A percentile compares a stretch with the other conserved stretches of the same genome.
phyloP scores from a whole-genome alignment of 371 early-diverging fungal species.

The Lichtheimia ramosa region DNA sequence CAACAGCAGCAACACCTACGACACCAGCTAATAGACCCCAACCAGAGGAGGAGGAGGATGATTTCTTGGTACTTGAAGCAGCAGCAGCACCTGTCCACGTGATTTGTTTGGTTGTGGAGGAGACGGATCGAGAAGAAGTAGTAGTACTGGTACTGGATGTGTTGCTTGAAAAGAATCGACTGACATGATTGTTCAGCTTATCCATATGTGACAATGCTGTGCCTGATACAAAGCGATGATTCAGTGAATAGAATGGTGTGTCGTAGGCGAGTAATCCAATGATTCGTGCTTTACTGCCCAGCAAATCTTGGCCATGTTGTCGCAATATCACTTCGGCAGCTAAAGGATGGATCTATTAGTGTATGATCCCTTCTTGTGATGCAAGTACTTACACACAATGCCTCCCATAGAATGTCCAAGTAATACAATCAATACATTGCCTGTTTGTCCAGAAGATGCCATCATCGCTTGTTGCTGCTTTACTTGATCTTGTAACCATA shows the following conservation, averaged over 20 bases:
- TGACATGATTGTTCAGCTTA: constrained; percentile 14
- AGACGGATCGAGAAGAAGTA: background rate
- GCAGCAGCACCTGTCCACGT: background rate
- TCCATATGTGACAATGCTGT: constrained; percentile 29
- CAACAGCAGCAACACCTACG: constrained; percentile 52
- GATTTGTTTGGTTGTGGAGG: background rate
- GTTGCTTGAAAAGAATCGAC: constrained; percentile 1
- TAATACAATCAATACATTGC: constrained; percentile 38
- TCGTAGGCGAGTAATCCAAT: constrained; percentile 63
- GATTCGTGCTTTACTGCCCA: constrained; percentile 29
- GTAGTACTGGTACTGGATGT: background rate
- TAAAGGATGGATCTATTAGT: too few relatives aligned
- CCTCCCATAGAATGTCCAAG: constrained; percentile 69
- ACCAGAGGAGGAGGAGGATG: background rate
- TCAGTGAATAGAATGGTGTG: constrained; percentile 62
- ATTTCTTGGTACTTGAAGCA: background rate
- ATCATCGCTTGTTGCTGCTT: constrained; percentile 24
- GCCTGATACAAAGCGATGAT: constrained; percentile 41
- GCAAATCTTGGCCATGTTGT: constrained; percentile 10
- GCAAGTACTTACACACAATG: constrained; percentile 60
- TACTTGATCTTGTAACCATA: constrained; percentile 51
- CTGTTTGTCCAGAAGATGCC: constrained; percentile 20
- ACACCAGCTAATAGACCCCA: constrained; percentile 58
- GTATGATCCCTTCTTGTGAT: too few relatives aligned
- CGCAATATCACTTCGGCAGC: constrained; percentile 62